These are phyloP conservation scores for Parmelia sp. DNA, from an alignment of 495 filamentous ascomycete genomes.

Conservation along the genomic window DNA sequence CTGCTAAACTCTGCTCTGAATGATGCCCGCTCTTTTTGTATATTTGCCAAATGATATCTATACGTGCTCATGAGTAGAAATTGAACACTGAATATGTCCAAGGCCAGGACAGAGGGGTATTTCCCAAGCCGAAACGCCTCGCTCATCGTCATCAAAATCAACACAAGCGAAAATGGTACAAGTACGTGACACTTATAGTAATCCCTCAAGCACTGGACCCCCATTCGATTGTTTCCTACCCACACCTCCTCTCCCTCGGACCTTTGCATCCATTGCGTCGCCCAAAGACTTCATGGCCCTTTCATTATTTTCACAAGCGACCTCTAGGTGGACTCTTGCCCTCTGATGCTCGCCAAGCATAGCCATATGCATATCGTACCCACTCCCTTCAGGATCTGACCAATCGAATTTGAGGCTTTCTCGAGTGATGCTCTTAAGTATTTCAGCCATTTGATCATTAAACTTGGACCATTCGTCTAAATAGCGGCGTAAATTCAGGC, in stretches of 20 bases:
- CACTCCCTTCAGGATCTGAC: constrained; percentile 51
- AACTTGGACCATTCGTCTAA: constrained; percentile 62
- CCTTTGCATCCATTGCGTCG: constrained; percentile 41
- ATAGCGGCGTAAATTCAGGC: constrained; percentile 58
- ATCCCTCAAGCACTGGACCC: background rate
- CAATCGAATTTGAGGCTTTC: constrained; percentile 46
- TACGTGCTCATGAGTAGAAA: constrained; percentile 6
- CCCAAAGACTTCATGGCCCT: constrained; percentile 54
- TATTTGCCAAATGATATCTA: background rate
- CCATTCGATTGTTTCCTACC: constrained; percentile 8
- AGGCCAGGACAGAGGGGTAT: constrained; percentile 15
- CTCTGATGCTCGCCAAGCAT: constrained; percentile 58
- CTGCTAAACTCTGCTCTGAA: background rate
- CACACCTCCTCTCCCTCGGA: constrained; percentile 17
- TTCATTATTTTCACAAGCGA: constrained; percentile 58
- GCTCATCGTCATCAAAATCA: constrained; percentile 17
- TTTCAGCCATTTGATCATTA: constrained; percentile 56
- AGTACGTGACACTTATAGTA: constrained; percentile 1
- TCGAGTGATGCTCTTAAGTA: constrained; percentile 55
- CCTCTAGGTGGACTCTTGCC: constrained; percentile 58
- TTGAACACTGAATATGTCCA: constrained; percentile 5
- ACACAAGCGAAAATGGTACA: background rate
- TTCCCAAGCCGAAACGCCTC: constrained; percentile 18
- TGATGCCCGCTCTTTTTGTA: background rate
- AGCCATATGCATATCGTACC: constrained; percentile 51